Evolutionary conservation across 495 filamentous ascomycete genomes (phyloP).

Genomic region (Xylaria flabelliformis): DNA sequence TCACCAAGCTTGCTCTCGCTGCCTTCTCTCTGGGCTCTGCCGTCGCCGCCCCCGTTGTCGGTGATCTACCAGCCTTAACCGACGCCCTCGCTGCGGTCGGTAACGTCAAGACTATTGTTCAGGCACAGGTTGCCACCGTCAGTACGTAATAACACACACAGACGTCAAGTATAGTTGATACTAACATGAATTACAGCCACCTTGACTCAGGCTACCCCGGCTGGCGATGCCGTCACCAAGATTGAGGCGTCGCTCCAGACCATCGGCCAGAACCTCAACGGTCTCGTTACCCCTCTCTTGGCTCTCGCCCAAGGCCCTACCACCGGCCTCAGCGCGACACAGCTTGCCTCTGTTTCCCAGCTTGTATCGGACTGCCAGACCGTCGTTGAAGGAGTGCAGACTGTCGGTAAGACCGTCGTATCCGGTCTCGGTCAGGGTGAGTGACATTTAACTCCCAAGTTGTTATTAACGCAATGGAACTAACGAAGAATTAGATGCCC

Average conservation of each 20-base stretch:
- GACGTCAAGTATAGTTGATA: neutral
- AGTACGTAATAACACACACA: neutral
- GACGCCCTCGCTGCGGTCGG: neutral
- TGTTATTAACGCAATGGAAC: neutral
- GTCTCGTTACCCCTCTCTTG: neutral
- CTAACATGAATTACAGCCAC: neutral
- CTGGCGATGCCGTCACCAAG: neutral
- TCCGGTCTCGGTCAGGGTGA: neutral
- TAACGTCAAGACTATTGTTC: neutral
- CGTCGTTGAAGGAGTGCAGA: neutral
- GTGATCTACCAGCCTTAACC: neutral
- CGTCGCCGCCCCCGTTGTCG: neutral
- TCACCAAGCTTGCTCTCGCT: slow-evolving; percentile 7
- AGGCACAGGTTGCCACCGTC: neutral
- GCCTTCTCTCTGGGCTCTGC: slow-evolving; percentile 11
- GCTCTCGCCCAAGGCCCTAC: neutral
- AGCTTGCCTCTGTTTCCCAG: neutral
- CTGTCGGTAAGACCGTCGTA: slow-evolving; percentile 4
- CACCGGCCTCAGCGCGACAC: neutral
- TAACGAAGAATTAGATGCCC: neutral
- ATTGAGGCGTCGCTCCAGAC: slow-evolving; percentile 9
- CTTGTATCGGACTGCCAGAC: neutral
- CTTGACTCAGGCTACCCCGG: neutral
- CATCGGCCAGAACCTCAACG: neutral
- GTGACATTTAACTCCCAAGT: neutral